Evolutionary conservation across 179 eudicot species (phyloP), one percentile per base, ranked within the genome.

Genomic region (Silene noctiflora): DNA sequence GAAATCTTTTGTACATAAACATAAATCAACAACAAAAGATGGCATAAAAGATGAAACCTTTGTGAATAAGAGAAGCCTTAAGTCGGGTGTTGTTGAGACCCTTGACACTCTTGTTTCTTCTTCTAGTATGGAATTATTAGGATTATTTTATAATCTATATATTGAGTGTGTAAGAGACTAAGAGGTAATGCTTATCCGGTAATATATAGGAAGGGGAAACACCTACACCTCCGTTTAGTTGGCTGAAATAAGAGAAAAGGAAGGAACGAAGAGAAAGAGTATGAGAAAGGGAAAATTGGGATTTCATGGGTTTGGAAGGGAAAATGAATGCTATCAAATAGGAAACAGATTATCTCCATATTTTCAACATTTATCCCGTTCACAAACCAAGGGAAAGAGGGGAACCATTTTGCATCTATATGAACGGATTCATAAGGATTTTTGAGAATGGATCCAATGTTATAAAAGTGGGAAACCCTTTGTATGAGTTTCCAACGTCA

Each of bases 71-170:
- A 11, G 8, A 3, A 14, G 46, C 46, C 46, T 39, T 39, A 64
- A 27, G 6, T 64, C 27, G 17, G 68, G 19, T 64, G 69, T 64
- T 24, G 42, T 64, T 64, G 39, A 31, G 29, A 27, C 69, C 59
- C 61, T 51, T 13, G 60, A 48, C 72, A 68, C 56, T 68, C 27
- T 56, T 56, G n/a, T 56, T 46, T 67, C 73, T 76, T 25, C 51
- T 24, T 24, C 58, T 62, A 22, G 33, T 33, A 19, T 51, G 58
- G 58, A 14, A 14, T 51, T 51, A 51, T 51, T 13, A 51, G 14
- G n/a, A 51, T 51, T 51, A 51, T 51, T 51, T 51, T 51, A 51
- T 51, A 8, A 6, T 8, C 2, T 19, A 6, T 60, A 20, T 17
- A 58, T 58, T 4, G 3, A 29, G 3, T 29, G 6, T 33, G 39